Base-by-base conservation (phyloP, 371 early-diverging fungal species). In the Apophysomyces sp. region DNA sequence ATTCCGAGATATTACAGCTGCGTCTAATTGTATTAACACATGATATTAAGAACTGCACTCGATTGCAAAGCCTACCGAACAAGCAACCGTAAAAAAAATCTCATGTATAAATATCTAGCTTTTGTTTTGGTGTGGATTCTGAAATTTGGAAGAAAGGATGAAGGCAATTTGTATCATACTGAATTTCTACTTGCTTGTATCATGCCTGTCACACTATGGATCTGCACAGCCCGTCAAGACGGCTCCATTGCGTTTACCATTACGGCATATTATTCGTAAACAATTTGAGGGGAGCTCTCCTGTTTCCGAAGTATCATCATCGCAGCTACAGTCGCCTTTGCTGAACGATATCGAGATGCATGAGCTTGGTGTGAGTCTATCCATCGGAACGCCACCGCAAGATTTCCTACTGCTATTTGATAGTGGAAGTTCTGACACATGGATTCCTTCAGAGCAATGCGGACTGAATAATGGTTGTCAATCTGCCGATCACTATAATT, bases 381-480 rank as follows among this genome's bases (percentile, higher is more conserved):
- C 49, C 8, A 44, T 65, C 16, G 59, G 65, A 6, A 59, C 55
- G 4, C 55, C 65, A n/a, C 40, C 40, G 6, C 39, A 55, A 49
- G 56, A 65, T 11, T 65, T 54, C 15, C 24, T 41, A 0, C 28
- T 65, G 49, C 27, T 65, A 0, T 59, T 65, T 18, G 59, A 58
- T 36, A 65, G 58, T 16, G 65, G 65, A 8, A 65, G 65, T 36
- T 39, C 65, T 0, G 65, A 59, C 31, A 59, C 60, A 4, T 65
- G 65, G 65, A 58, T 65, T n/a, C 30, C 55, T 9, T 44, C 34
- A 31, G n/a, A 26, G 4, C 5, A 56, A 2, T 55, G 55, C 18
- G 24, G 3, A 13, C 21, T n/a, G 30, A 9, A 56, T 1, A 51
- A 51, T 31, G 57, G 62, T 32, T 62, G 62, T 52, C 15, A 24